Percentiles rank a stretch among this genome's conserved stretches.
phyloP scores from a whole-genome alignment of 192 early-diverging fungal genomes.

The Diversispora epigaea region DNA sequence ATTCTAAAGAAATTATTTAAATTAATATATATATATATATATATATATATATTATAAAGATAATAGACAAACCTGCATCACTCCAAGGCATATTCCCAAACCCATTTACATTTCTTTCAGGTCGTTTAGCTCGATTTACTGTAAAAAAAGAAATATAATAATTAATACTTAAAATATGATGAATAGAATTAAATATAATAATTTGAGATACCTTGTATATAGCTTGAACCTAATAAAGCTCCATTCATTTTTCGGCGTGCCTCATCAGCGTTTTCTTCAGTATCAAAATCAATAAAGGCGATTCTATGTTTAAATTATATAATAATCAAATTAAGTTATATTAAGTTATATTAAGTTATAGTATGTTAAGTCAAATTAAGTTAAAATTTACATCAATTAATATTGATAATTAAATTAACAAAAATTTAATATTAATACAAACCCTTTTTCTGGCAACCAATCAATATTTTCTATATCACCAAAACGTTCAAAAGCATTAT shows the following conservation, averaged over 20 bases:
- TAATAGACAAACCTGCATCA: conserved; percentile 39
- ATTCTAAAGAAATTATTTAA: neutral
- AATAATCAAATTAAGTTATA: too few relatives aligned
- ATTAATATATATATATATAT: too few relatives aligned
- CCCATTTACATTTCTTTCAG: conserved; percentile 43
- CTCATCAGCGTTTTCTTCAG: conserved; percentile 34
- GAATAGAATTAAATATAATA: neutral
- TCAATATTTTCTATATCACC: conserved; percentile 37
- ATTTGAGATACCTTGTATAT: conserved; percentile 21
- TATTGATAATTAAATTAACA: neutral
- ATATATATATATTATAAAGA: too few relatives aligned
- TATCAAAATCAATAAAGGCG: conserved; percentile 44
- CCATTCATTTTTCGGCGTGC: conserved; percentile 45
- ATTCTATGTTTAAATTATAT: conserved; percentile 26
- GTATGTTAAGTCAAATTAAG: too few relatives aligned
- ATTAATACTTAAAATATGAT: neutral
- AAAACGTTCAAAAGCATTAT: conserved; percentile 39
- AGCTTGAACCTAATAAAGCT: conserved; percentile 31
- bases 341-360: too few relatives aligned
- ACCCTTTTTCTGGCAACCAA: conserved; percentile 44
- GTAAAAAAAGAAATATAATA: neutral
- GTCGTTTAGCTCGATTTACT: conserved; percentile 47
- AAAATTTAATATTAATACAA: neutral
- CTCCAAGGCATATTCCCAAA: conserved; percentile 49
- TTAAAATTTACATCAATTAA: neutral